Conservation (phyloP, 1,284 basidiomycete species). For the Boletellus deceptivus region DNA sequence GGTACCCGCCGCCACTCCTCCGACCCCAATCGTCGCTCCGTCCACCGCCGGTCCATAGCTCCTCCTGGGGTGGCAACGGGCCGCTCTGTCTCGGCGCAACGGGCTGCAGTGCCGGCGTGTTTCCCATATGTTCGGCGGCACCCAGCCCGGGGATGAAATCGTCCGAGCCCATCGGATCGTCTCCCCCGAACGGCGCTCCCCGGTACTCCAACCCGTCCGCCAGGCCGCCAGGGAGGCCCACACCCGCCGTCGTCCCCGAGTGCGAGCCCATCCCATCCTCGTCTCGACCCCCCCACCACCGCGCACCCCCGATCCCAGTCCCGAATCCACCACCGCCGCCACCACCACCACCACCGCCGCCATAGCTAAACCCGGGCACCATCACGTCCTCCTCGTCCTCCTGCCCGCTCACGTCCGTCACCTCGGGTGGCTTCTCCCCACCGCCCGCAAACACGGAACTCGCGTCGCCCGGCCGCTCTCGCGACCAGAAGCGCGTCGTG, state of each 20-base stretch:
- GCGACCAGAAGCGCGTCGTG: slow-evolving; percentile 96
- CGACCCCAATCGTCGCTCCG: slow-evolving; percentile 29
- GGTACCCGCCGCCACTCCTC: slow-evolving; percentile 27
- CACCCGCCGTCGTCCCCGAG: background rate
- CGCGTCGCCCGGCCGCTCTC: slow-evolving; percentile 78
- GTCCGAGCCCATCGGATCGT: slow-evolving; percentile 34
- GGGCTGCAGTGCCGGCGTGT: background rate
- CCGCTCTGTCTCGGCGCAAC: slow-evolving; percentile 34
- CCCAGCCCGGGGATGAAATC: slow-evolving; percentile 55
- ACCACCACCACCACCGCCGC: slow-evolving; percentile 17
- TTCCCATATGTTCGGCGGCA: slow-evolving; percentile 20
- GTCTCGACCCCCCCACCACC: slow-evolving; percentile 42
- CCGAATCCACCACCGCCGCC: slow-evolving; percentile 10
- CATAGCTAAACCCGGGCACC: slow-evolving; percentile 60
- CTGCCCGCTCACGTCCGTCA: slow-evolving; percentile 54
- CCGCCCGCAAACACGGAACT: slow-evolving; percentile 69
- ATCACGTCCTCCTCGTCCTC: slow-evolving; percentile 75
- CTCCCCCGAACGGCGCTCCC: slow-evolving; percentile 14
- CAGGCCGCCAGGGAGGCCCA: slow-evolving; percentile 10
- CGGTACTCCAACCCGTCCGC: slow-evolving; percentile 19
- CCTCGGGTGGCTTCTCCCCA: slow-evolving; percentile 73
- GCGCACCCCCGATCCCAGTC: slow-evolving; percentile 6
- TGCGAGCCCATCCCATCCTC: slow-evolving; percentile 30
- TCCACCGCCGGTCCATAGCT: slow-evolving; percentile 36
- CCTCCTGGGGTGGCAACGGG: slow-evolving; percentile 40